A percentile compares a stretch with the other conserved stretches of the same genome.
Evolutionary conservation across 306 rosid genomes (phyloP).

Genomic region (Elaeagnus macrophylla): DNA sequence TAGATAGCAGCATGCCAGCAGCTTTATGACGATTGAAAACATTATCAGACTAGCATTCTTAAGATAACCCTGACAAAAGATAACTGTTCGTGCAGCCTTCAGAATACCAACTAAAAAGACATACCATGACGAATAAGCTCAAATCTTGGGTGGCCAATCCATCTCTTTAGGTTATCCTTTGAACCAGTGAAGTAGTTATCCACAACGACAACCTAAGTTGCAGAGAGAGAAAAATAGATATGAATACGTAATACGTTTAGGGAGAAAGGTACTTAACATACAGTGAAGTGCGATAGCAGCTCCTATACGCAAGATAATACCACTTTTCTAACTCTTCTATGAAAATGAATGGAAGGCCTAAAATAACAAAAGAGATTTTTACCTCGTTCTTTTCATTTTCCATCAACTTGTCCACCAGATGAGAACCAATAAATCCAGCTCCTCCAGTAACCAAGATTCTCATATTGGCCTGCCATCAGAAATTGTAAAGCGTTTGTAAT

Average conservation of each 20-base stretch:
- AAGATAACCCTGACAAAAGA: no score
- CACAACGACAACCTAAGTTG: constrained; percentile 63
- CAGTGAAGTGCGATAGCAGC: neutral
- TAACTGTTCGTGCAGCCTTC: no score
- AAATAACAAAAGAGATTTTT: neutral
- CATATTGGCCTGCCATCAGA: constrained; percentile 68
- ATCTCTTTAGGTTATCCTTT: constrained; percentile 78
- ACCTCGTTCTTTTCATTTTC: constrained; percentile 95
- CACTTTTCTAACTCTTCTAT: neutral
- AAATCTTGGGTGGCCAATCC: constrained; percentile 98
- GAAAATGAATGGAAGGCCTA: neutral
- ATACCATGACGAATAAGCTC: constrained; percentile 97
- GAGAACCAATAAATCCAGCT: constrained; percentile 98
- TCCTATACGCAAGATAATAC: neutral
- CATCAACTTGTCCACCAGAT: constrained; percentile 93
- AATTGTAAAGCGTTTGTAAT: neutral
- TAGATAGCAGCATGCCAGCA: no score
- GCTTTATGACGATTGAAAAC: no score
- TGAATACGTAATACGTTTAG: neutral
- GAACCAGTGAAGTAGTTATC: constrained; percentile 96
- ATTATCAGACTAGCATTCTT: no score
- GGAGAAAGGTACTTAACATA: neutral
- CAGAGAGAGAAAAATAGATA: neutral
- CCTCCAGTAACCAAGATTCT: constrained; percentile 95
- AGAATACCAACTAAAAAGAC: constrained; percentile 1